A percentile compares a stretch with the other conserved stretches of the same genome.
Evolutionary conservation across 768 basidiomycete genomes (phyloP).

Genomic region (Termitomyces sp.): DNA sequence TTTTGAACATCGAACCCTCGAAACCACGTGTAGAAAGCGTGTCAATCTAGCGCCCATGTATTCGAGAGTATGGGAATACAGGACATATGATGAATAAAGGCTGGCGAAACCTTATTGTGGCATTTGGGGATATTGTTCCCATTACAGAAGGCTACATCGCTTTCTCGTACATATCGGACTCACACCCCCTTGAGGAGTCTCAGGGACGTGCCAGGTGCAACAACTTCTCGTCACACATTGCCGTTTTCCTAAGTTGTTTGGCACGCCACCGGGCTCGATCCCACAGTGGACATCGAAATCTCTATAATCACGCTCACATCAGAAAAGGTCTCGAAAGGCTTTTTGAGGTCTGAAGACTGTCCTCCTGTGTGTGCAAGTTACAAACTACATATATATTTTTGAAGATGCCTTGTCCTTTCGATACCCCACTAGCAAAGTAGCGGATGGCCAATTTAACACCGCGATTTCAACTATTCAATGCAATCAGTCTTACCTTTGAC

Average conservation of each 20-base stretch:
- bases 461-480: neutral
- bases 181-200: neutral
- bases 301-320: neutral
- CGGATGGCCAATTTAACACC: neutral
- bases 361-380: neutral
- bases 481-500: neutral
- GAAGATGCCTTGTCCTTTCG: neutral
- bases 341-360: neutral
- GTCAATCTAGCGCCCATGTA: neutral
- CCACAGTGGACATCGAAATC: neutral
- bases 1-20: neutral
- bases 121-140: neutral
- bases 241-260: neutral
- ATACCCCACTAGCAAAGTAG: neutral
- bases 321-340: neutral
- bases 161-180: neutral
- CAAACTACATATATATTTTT: neutral
- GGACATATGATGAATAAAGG: neutral
- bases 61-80: neutral
- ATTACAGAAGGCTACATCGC: neutral
- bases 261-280: neutral
- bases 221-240: neutral
- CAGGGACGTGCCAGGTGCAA: too few species aligned
- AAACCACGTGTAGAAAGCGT: slow-evolving; percentile 1
- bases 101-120: neutral